Base-by-base conservation (phyloP, 2,329 filamentous ascomycete genomes). In the Exserohilum rostratum region DNA sequence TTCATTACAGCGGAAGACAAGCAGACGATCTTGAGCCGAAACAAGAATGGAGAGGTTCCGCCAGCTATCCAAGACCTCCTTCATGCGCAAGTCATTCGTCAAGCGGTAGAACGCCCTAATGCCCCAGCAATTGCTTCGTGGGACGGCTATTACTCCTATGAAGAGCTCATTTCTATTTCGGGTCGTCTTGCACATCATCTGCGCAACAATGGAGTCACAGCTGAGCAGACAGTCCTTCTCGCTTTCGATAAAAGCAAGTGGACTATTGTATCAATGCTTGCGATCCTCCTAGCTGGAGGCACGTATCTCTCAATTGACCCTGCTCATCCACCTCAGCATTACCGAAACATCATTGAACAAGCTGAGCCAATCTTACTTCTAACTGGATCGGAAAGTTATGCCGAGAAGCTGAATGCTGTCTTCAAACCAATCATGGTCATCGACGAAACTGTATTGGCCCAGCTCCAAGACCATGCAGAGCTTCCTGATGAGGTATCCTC, bases 281-380 rank as follows among this genome's bases (percentile, higher is more conserved):
- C 70, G 27, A 70, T 67, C 12, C 54, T 79, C 46, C 77, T 78
- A 51, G 72, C 76, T 12, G 77, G 77, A 1, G 72, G 67, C 31
- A 74, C 74, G 5, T 78, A 73, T 71, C 78, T 74, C 57, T 22
- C 31, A 25, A 22, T 58, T n/a, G 44, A 42, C 22, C 17, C 66
- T 70, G 15, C 44, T 5, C 25, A 43, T 22, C 53, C 53, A 12
- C 10, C 38, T 29, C 38, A 42, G 38, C 38, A 42, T 29, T n/a
- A 42, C 38, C 38, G 38, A 10, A 42, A 42, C 13, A 29, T 42
- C 20, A 42, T 42, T 15, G 38, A 42, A 42, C 38, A 42, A 20
- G 38, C 22, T 20, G 38, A 42, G 22, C 38, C 38, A 11, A 29
- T 42, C 38, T 27, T 42, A 27, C 20, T 42, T 13, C 20, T 42